Evolutionary conservation across 371 early-diverging fungal species (phyloP).

Genomic region (Mortierella sp.): DNA sequence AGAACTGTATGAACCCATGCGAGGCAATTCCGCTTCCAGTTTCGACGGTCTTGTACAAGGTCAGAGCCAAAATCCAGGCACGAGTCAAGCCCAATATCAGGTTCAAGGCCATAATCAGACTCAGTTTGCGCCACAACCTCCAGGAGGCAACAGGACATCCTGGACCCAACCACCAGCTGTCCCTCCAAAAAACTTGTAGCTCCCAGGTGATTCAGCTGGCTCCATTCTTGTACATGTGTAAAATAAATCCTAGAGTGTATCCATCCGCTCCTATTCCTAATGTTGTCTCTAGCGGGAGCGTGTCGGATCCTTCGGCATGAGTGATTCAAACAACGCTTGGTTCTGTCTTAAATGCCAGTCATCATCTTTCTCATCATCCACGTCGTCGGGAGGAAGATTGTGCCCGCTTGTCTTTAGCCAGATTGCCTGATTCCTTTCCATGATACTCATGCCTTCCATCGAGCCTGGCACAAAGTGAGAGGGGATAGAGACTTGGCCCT

Average conservation of each 20-base stretch:
- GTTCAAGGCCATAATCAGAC: not conserved
- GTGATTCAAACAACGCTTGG: slow-evolving; percentile 32
- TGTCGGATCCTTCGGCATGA: not conserved
- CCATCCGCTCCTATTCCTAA: too few species aligned
- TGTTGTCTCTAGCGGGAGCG: too few species aligned
- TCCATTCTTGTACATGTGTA: too few species aligned
- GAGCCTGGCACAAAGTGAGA: slow-evolving; percentile 24
- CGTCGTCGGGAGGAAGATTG: slow-evolving; percentile 12
- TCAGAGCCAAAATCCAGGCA: not conserved
- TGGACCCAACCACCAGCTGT: slow-evolving; percentile 9
- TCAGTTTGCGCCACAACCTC: not conserved
- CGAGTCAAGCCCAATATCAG: not conserved
- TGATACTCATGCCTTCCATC: slow-evolving; percentile 22
- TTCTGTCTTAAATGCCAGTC: slow-evolving; percentile 41
- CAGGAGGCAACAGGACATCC: not conserved
- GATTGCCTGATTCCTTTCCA: slow-evolving; percentile 39
- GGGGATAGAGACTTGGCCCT: slow-evolving; percentile 14
- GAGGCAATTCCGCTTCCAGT: slow-evolving; percentile 1
- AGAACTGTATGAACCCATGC: slow-evolving; percentile 37
- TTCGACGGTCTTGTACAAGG: not conserved
- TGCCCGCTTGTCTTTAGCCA: slow-evolving; percentile 36
- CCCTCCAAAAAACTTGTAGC: slow-evolving; percentile 19
- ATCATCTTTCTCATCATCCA: not conserved
- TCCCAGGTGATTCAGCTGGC: too few species aligned
- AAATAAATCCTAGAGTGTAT: too few species aligned